Evolutionary conservation across 441 rosid genomes (phyloP), one percentile per base, ranked within the genome.

Genomic region (Pelargonium myrrhifolium): DNA sequence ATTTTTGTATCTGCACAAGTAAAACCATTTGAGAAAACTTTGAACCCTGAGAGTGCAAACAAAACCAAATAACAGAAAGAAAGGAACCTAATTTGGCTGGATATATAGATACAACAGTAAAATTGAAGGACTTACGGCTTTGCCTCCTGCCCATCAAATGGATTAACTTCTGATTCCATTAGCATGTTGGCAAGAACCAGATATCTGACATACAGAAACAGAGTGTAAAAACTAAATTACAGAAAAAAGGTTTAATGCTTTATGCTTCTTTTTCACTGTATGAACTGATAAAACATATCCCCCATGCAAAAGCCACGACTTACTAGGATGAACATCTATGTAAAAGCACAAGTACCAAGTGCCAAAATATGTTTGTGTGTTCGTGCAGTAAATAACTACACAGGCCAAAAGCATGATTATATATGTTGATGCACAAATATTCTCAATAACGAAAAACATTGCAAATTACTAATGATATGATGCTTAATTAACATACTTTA

Each of bases 141-240:
- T 64, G 99, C 99, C 86, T 95, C 99, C 77, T 95, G 99, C 62
- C 99, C 99, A 56, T 92, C 99, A 79, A 95, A 95, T 51, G 99
- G 99, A 78, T 95, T 95, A 64, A 95, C 99, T 85, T 95, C 92
- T 15, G 98, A 95, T 77, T 92, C 99, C 99, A 95, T 92, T 81
- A 95, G 84, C 99, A 95, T 95, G 75, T 95, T 95, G 28, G 98
- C 99, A 72, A 95, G 83, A 82, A 95, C 99, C 79, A 95, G 85
- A 75, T 95, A 95, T 72, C 99, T 95, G 81, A 62, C 15, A 37
- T 22, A 53, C 22, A 20, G 67, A 8, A 56, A 9, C 9, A 20
- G 62, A 22, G 10, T 21, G 62, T 21, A 20, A 15, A 51, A 51
- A 51, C 18, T 3, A 15, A 14, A 51, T 51, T 51, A 51, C n/a